These are phyloP conservation scores for Cercospora sp. DNA, from an alignment of 2,329 filamentous ascomycete species.

Conservation along the genomic window DNA sequence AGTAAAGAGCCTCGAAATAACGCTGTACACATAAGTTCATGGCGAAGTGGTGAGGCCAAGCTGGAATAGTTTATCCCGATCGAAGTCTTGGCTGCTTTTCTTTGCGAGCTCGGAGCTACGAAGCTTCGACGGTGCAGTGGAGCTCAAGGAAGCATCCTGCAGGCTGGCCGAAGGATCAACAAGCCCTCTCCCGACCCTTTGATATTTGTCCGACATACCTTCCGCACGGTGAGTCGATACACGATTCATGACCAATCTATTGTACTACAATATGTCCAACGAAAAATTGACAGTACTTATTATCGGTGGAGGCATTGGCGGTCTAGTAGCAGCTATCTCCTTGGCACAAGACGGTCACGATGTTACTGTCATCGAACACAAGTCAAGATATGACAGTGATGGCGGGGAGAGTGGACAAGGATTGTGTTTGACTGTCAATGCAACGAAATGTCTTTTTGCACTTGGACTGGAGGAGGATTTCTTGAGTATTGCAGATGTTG, in stretches of 20 bases:
- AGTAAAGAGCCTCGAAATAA: background rate
- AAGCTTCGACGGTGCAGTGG: background rate
- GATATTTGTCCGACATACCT: background rate
- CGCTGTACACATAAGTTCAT: background rate
- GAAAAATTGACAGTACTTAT: slow-evolving; percentile 37
- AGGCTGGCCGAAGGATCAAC: background rate
- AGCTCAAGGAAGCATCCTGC: background rate
- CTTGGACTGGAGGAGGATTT: slow-evolving; percentile 12
- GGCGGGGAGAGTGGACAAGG: slow-evolving; percentile 13
- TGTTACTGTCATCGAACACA: slow-evolving; percentile 42
- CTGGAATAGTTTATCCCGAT: background rate
- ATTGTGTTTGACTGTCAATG: slow-evolving; percentile 15
- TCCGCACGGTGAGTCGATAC: background rate
- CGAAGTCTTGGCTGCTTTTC: background rate
- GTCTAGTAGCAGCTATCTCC: slow-evolving; percentile 40
- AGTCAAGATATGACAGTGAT: slow-evolving; percentile 1
- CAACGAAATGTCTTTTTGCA: slow-evolving; percentile 5
- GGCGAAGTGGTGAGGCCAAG: background rate
- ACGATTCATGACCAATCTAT: background rate
- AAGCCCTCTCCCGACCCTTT: background rate
- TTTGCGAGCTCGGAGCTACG: background rate
- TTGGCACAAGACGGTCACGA: slow-evolving; percentile 37
- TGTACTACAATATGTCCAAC: background rate
- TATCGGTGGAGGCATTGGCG: slow-evolving; percentile 41
- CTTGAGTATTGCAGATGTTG: slow-evolving; percentile 7